Conservation (phyloP, 1,139 yeast species). For the Geotrichum europaeum region DNA sequence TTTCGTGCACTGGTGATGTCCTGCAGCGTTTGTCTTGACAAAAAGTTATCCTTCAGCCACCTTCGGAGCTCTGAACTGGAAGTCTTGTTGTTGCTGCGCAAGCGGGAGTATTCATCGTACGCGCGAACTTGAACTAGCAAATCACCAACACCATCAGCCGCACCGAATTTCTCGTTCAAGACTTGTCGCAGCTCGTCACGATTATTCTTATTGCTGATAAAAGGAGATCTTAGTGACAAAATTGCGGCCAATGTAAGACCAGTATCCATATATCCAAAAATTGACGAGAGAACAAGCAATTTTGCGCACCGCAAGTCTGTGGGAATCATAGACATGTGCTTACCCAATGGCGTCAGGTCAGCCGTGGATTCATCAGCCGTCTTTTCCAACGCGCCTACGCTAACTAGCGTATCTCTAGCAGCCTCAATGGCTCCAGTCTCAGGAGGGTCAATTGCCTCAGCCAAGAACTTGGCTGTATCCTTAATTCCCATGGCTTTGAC, state of each 20-base stretch:
- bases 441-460: constrained; percentile 81
- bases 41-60: constrained; percentile 55
- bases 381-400: constrained; percentile 62
- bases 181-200: constrained; percentile 56
- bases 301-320: constrained; percentile 85
- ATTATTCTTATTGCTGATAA: constrained; percentile 54
- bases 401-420: constrained; percentile 56
- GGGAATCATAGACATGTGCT: constrained; percentile 72
- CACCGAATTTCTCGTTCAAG: constrained; percentile 36
- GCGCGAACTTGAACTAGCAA: constrained; percentile 58
- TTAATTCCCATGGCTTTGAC: constrained; percentile 85
- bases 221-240: constrained; percentile 68
- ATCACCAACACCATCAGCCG: constrained; percentile 53
- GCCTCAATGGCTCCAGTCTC: constrained; percentile 49
- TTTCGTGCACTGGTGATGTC: constrained; percentile 66
- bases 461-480: constrained; percentile 62
- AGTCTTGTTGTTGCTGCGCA: constrained; percentile 20
- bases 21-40: constrained; percentile 59
- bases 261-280: constrained; percentile 76
- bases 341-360: constrained; percentile 71
- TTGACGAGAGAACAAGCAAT: constrained; percentile 66
- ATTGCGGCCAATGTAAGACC: constrained; percentile 73
- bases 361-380: constrained; percentile 31
- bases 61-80: constrained; percentile 34
- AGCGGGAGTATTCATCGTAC: constrained; percentile 44